phyloP scores from a whole-genome alignment of 163 green algal genomes.

The Coccomyxa subellipsoidea region DNA sequence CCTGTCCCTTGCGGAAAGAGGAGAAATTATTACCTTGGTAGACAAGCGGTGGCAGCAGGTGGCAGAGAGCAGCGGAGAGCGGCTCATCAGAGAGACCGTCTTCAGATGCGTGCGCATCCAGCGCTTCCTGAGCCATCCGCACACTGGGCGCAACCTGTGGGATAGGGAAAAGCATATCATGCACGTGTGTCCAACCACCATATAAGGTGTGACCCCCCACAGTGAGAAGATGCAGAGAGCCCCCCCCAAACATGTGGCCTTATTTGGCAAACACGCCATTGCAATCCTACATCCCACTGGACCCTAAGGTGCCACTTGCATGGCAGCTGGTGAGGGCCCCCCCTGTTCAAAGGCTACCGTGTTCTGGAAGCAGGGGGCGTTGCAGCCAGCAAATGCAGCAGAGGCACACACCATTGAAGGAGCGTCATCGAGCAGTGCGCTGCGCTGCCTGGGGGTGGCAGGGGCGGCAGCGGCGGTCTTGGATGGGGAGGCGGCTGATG shows the following conservation, averaged over 20 bases:
- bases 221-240: too few species aligned
- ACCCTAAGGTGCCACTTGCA: too few species aligned
- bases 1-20: background rate
- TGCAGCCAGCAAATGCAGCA: too few species aligned
- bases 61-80: background rate
- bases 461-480: background rate
- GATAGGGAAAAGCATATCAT: too few species aligned
- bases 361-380: too few species aligned
- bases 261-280: too few species aligned
- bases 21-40: background rate
- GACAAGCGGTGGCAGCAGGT: slow-evolving; percentile 5
- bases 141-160: background rate
- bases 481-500: background rate
- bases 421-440: too few species aligned
- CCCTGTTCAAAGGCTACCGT: too few species aligned
- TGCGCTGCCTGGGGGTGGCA: background rate
- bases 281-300: too few species aligned
- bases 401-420: too few species aligned
- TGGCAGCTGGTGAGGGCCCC: too few species aligned
- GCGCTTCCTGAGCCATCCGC: background rate
- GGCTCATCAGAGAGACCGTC: background rate
- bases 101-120: background rate
- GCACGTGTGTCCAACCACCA: background rate
- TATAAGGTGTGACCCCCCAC: too few species aligned
- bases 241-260: background rate